Evolutionary conservation across 306 rosid species (phyloP).

Genomic region (Mimosa pudica): DNA sequence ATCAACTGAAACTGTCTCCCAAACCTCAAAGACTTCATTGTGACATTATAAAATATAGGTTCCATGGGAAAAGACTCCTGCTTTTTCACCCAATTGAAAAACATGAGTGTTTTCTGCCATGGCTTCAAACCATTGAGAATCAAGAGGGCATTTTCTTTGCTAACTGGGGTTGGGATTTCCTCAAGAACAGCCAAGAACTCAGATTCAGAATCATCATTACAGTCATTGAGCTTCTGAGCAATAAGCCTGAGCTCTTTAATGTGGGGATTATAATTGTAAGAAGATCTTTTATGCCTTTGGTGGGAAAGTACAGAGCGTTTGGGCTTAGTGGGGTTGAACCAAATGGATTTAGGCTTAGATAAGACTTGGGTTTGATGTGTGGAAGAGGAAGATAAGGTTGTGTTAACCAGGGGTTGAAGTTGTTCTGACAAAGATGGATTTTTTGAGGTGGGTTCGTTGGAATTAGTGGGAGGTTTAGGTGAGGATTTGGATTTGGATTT

Average conservation of each 20-base stretch:
- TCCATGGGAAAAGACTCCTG: slow-evolving; percentile 75
- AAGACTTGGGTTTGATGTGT: slow-evolving; percentile 43
- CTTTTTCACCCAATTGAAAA: slow-evolving; percentile 79
- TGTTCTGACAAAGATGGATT: slow-evolving; percentile 78
- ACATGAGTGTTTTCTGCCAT: slow-evolving; percentile 73
- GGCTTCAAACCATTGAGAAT: slow-evolving; percentile 85
- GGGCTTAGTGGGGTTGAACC: slow-evolving; percentile 89
- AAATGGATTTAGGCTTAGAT: slow-evolving; percentile 76
- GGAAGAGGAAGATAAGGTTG: slow-evolving; percentile 52
- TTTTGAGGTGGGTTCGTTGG: slow-evolving; percentile 39
- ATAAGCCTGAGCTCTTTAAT: slow-evolving; percentile 58
- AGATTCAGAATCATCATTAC: slow-evolving; percentile 43
- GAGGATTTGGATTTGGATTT: slow-evolving; percentile 50
- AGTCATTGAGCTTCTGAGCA: slow-evolving; percentile 62
- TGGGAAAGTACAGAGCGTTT: slow-evolving; percentile 67
- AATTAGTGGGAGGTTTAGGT: slow-evolving; percentile 43
- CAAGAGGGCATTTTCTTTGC: slow-evolving; percentile 68
- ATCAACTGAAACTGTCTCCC: slow-evolving; percentile 84
- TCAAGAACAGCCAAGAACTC: slow-evolving; percentile 57
- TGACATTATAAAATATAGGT: slow-evolving; percentile 89
- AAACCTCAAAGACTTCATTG: slow-evolving; percentile 90
- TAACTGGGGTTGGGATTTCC: slow-evolving; percentile 67
- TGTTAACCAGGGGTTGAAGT: slow-evolving; percentile 62
- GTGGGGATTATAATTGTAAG: slow-evolving; percentile 61
- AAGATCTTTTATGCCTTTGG: slow-evolving; percentile 67